Conservation (phyloP, 2,329 filamentous ascomycete genomes). For the Curvularia eragrostidis region DNA sequence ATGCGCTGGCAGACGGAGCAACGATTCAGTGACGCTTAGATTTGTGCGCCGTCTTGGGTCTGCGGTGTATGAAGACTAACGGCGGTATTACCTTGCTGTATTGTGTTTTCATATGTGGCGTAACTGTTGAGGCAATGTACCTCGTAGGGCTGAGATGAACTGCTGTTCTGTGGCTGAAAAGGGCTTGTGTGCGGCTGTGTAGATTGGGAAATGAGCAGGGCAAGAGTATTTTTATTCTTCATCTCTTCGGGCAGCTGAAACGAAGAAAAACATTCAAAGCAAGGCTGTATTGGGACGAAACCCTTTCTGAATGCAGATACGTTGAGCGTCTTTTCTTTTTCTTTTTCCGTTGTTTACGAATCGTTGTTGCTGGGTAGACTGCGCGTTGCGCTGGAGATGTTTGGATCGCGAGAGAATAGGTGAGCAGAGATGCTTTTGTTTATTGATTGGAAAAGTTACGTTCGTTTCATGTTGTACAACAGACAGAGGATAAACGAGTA, state of each 20-base stretch:
- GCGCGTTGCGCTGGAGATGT: not conserved
- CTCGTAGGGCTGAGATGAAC: not conserved
- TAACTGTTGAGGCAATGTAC: not conserved
- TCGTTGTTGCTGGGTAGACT: not conserved
- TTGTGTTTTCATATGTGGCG: not conserved
- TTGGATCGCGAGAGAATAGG: not conserved
- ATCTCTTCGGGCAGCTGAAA: not conserved
- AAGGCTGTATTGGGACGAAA: not conserved
- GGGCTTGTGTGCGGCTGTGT: not conserved
- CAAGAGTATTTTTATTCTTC: not conserved
- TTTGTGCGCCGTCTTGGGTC: not conserved
- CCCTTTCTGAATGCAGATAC: not conserved
- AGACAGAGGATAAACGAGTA: not conserved
- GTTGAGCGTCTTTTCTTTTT: not conserved
- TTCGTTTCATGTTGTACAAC: not conserved
- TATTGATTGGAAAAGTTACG: not conserved
- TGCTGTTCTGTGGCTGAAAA: not conserved
- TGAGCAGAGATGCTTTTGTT: not conserved
- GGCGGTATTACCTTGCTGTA: not conserved
- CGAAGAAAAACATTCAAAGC: not conserved
- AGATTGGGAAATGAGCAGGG: not conserved
- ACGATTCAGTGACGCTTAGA: not conserved
- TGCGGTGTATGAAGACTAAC: not conserved
- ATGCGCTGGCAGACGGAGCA: not conserved
- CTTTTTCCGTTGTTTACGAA: not conserved